phyloP scores from a whole-genome alignment of 257 asterid genomes.

The Solanum ossicruentum region DNA sequence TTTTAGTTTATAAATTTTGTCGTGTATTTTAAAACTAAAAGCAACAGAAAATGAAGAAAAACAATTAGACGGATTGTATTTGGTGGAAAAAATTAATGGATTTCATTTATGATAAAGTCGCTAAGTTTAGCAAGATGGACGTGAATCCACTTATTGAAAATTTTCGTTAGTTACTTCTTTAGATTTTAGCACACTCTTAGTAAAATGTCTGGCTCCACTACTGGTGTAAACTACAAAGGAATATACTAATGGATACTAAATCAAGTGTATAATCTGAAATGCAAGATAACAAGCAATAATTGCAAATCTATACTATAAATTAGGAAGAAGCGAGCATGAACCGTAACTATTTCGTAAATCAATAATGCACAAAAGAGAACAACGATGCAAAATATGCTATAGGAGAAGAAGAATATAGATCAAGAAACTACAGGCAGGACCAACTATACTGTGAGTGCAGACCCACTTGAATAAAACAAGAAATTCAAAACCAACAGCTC shows the following conservation, averaged over 20 bases:
- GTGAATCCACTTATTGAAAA: no score
- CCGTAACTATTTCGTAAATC: neutral
- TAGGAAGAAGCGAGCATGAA: neutral
- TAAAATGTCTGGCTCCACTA: no score
- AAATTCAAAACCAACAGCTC: neutral
- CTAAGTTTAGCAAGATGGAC: no score
- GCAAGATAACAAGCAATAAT: neutral
- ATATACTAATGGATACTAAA: neutral
- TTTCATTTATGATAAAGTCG: no score
- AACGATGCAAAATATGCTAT: neutral
- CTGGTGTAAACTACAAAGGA: neutral
- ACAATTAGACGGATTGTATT: no score
- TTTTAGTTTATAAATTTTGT: no score
- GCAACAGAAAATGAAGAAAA: no score
- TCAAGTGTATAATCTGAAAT: neutral
- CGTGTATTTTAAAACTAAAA: no score
- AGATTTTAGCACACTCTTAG: no score
- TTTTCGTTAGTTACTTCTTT: no score
- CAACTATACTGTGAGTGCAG: neutral
- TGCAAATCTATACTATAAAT: neutral
- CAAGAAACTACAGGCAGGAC: neutral
- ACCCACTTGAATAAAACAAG: neutral
- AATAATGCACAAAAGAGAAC: neutral
- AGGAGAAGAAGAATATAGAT: neutral
- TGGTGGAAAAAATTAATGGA: no score